Conservation (phyloP, 768 basidiomycete genomes). For the Pisolithus microcarpus region DNA sequence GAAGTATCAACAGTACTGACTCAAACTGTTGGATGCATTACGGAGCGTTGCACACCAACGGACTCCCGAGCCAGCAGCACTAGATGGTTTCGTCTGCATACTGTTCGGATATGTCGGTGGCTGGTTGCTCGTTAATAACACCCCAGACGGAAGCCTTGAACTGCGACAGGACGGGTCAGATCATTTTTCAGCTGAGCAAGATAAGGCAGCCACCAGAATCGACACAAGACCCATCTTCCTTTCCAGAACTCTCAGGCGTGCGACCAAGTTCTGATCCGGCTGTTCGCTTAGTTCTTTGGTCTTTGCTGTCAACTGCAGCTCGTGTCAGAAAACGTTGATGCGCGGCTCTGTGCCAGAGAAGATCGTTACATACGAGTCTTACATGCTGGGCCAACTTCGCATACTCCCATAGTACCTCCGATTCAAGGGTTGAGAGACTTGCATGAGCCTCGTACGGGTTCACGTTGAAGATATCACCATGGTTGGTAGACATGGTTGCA, state of each 20-base stretch:
- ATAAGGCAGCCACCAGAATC: constrained; percentile 57
- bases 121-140: constrained; percentile 75
- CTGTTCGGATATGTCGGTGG: constrained; percentile 11
- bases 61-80: no score
- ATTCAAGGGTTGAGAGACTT: constrained; percentile 58
- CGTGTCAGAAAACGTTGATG: not conserved
- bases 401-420: constrained; percentile 88
- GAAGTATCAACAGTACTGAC: no score
- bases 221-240: constrained; percentile 93
- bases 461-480: not conserved
- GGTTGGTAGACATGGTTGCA: not conserved
- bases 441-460: constrained; percentile 76
- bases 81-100: constrained; percentile 11
- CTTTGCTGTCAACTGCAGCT: constrained; percentile 49
- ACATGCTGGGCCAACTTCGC: constrained; percentile 79
- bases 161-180: constrained; percentile 33
- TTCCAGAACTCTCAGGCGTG: constrained; percentile 73
- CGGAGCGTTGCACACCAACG: not conserved
- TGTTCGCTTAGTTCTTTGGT: constrained; percentile 66
- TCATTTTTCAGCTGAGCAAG: not conserved
- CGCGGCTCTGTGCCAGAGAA: not conserved
- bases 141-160: constrained; percentile 98
- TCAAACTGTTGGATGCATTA: no score
- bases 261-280: constrained; percentile 73
- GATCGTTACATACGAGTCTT: constrained; percentile 50